Base-by-base conservation (phyloP, 2,329 filamentous ascomycete species). In the Rugonectria rugulosa region DNA sequence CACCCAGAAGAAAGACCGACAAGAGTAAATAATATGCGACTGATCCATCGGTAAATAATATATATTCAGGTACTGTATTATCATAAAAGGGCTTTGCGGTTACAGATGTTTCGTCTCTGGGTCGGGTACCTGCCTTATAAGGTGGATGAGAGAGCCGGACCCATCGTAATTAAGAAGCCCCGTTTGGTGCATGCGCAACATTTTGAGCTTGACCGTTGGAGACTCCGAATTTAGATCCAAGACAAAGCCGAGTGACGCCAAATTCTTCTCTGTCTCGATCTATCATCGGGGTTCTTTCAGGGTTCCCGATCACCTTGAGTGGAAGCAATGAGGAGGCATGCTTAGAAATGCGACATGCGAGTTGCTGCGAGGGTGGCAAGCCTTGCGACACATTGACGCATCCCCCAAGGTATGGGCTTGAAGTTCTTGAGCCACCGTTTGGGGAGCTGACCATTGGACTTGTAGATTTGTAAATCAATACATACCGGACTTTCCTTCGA, bases 271-370 rank as follows among this genome's bases (percentile, higher is more conserved):
- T 31, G 7, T 41, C 26, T 51, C 20, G 20, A 21, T 37, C 23
- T 27, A 26, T 21, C 15, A 15, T 24, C 26, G 32, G 48, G 32
- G 14, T 29, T 21, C 23, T 34, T 27, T 12, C 9, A 45, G 41
- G 29, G 14, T 31, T 41, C 43, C 31, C 23, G 45, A 43, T 38
- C 41, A 53, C 38, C 36, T 43, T 41, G 53, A 59, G 37, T 51
- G 56, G 65, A 55, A 68, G 63, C 60, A 55, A 75, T 74, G 71
- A 70, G 58, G 66, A 71, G 71, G 69, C 59, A 75, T 75, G 73
- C 69, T 74, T 62, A 69, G 66, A 65, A 70, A 67, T 62, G 68
- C 61, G 56, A 65, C 61, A 60, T 65, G 68, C 66, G 65, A 70
- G 68, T 63, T 73, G 66, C 61, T 61, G 54, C 66, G 59, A 60